Conservation (phyloP, 305 asterid species). For the Plantago coronopus region DNA sequence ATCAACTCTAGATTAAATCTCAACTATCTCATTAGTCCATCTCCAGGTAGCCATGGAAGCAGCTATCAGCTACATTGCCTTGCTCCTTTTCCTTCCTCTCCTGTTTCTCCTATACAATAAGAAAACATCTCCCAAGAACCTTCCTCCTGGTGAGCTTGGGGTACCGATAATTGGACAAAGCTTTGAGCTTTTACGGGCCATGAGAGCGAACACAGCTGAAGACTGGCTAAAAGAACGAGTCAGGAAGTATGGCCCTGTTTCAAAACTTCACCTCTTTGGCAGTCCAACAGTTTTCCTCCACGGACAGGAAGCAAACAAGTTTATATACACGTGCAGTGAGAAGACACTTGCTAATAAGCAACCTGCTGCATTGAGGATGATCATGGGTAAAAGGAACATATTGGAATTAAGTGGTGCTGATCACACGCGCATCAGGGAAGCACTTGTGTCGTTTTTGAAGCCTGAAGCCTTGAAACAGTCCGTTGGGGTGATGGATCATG, state of each 20-base stretch:
- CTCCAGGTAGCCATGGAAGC: neutral
- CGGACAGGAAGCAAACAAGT: slow-evolving; percentile 26
- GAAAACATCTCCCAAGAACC: too few species aligned
- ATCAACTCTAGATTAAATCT: too few species aligned
- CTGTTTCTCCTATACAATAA: neutral
- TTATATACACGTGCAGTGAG: slow-evolving; percentile 23
- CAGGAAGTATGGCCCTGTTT: neutral
- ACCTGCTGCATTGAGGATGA: slow-evolving; percentile 24
- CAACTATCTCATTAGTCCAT: neutral
- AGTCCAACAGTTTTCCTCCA: neutral
- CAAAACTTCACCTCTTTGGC: neutral
- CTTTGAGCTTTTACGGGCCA: slow-evolving; percentile 1
- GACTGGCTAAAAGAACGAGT: neutral
- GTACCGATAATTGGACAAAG: slow-evolving; percentile 4
- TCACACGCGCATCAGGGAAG: slow-evolving; percentile 30
- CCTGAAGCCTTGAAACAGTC: slow-evolving; percentile 26
- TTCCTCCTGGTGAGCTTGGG: neutral
- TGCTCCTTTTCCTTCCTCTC: slow-evolving; percentile 1
- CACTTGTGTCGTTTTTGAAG: slow-evolving; percentile 32
- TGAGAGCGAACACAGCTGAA: slow-evolving; percentile 6
- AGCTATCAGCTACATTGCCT: neutral
- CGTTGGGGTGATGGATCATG: slow-evolving; percentile 19
- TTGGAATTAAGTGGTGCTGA: slow-evolving; percentile 26
- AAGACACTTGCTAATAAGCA: slow-evolving; percentile 19
- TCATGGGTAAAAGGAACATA: slow-evolving; percentile 25